Percentiles rank a stretch among this genome's conserved stretches.
phyloP scores from a whole-genome alignment of 78 protist species.

The Dictyostelium capitatum region DNA sequence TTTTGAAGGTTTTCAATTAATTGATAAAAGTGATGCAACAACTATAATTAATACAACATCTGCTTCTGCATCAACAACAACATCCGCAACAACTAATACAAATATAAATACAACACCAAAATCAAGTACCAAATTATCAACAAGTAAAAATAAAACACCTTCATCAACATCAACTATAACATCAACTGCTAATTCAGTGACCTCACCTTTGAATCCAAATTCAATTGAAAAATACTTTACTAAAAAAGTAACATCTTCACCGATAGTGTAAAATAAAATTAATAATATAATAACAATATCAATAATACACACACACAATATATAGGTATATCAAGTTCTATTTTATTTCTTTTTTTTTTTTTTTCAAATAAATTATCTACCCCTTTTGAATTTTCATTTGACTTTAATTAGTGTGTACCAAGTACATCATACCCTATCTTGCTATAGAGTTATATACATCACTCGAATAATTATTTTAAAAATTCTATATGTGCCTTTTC shows the following conservation, averaged over 20 bases:
- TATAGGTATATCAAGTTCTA: too few relatives aligned
- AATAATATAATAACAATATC: too few relatives aligned
- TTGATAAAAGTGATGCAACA: not conserved
- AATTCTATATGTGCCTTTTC: too few relatives aligned
- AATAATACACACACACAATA: too few relatives aligned
- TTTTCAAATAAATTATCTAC: too few relatives aligned
- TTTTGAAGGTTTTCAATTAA: constrained; percentile 8
- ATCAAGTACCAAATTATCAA: not conserved
- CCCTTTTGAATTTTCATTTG: too few relatives aligned
- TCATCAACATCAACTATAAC: not conserved
- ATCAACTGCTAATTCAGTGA: not conserved
- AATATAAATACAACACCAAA: not conserved
- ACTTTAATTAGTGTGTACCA: too few relatives aligned
- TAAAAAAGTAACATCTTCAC: constrained; percentile 17
- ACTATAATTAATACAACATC: not conserved
- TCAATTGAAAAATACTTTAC: constrained; percentile 31
- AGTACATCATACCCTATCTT: too few relatives aligned
- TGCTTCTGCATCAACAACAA: too few relatives aligned
- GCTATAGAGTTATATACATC: too few relatives aligned
- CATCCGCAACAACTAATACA: not conserved
- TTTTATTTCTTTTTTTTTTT: too few relatives aligned
- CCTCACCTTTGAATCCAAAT: not conserved
- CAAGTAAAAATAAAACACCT: not conserved
- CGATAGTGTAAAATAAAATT: not conserved
- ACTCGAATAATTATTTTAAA: too few relatives aligned